Conservation (phyloP, 2,329 filamentous ascomycete genomes). For the Bertia moriformis region DNA sequence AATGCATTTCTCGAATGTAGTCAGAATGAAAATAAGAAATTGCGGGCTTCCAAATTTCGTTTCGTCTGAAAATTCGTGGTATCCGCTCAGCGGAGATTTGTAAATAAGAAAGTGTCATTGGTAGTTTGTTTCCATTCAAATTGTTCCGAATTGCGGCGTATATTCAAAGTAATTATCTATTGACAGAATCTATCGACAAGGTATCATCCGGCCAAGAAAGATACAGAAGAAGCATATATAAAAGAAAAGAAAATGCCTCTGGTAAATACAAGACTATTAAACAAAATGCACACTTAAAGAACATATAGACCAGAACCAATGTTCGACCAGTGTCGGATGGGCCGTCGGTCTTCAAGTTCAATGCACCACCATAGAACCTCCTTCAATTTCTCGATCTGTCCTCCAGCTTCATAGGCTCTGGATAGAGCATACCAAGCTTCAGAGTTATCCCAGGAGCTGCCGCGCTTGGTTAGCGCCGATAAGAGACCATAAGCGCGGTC, state of each 20-base stretch:
- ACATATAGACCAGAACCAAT: constrained; percentile 30
- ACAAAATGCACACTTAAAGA: constrained; percentile 12
- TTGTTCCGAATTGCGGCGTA: neutral
- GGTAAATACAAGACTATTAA: too few species aligned
- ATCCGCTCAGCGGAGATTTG: too few species aligned
- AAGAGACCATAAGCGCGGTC: constrained; percentile 47
- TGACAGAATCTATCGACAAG: neutral
- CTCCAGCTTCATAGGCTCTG: constrained; percentile 42
- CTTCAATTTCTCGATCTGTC: constrained; percentile 45
- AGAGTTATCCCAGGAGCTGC: constrained; percentile 45
- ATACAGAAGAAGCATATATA: too few species aligned
- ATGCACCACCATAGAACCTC: constrained; percentile 55
- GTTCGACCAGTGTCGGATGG: constrained; percentile 39
- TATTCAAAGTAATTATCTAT: neutral
- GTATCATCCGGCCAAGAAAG: neutral
- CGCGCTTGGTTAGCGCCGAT: constrained; percentile 43
- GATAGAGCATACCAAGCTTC: constrained; percentile 50
- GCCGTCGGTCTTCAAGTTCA: constrained; percentile 44
- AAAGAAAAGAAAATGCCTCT: neutral
- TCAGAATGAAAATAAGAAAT: neutral
- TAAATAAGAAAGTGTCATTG: neutral
- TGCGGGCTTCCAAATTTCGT: neutral
- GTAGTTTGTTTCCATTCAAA: neutral
- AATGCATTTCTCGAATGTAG: neutral
- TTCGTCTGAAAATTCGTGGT: too few species aligned